A percentile compares a stretch with the other conserved stretches of the same genome.
These are phyloP conservation scores for Globisporangium sylvaticum DNA, from an alignment of 352 stramenopile genomes.

Conservation along the genomic window DNA sequence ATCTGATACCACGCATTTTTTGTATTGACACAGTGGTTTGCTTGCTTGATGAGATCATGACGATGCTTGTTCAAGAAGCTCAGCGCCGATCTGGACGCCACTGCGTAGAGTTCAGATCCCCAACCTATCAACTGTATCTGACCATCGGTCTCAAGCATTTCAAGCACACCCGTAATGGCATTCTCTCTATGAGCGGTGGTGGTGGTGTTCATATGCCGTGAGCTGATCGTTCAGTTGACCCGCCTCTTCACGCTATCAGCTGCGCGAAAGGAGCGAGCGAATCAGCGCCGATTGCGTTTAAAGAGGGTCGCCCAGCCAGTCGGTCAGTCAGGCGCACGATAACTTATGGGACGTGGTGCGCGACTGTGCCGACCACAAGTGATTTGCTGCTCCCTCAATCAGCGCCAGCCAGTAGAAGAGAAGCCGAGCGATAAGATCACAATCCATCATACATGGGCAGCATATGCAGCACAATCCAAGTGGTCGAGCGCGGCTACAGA, in stretches of 20 bases:
- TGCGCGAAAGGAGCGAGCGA: background rate
- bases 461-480: constrained; percentile 14
- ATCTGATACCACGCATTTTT: background rate
- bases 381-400: background rate
- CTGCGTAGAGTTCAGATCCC: background rate
- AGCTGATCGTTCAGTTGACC: background rate
- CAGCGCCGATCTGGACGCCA: background rate
- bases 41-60: background rate
- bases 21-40: background rate
- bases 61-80: background rate
- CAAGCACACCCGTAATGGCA: no score
- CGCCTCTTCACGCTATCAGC: constrained; percentile 1
- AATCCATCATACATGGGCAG: constrained; percentile 6
- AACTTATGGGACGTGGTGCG: background rate
- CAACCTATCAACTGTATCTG: background rate
- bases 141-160: background rate
- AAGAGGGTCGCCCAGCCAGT: background rate
- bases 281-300: background rate
- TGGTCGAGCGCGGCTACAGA: background rate
- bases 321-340: background rate
- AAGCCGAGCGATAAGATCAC: background rate
- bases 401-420: background rate
- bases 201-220: background rate
- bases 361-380: background rate
- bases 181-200: no score